These are phyloP conservation scores for Thyridium curvatum DNA, from an alignment of 2,329 filamentous ascomycete species.

Conservation along the genomic window DNA sequence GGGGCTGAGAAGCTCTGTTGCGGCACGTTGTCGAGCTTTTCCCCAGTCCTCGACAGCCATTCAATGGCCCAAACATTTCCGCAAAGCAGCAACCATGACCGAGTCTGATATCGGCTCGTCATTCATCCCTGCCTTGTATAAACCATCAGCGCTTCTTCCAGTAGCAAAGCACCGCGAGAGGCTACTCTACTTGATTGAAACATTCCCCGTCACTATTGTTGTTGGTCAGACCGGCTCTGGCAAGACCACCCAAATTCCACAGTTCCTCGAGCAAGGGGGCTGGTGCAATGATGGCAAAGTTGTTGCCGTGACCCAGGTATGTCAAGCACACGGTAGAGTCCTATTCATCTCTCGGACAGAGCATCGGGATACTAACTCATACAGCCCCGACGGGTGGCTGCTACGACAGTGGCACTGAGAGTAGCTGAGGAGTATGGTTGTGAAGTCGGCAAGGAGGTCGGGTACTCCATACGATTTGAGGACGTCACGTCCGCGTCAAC, in stretches of 20 bases:
- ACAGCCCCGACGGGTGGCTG: conserved; percentile 82
- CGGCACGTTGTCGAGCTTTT: no score
- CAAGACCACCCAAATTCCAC: conserved; percentile 93
- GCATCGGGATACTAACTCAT: neutral
- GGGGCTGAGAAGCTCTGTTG: no score
- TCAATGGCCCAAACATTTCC: no score
- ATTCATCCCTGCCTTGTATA: conserved; percentile 79
- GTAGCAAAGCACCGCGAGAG: conserved; percentile 77
- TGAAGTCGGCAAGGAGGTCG: conserved; percentile 82
- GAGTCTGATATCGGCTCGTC: conserved; percentile 50
- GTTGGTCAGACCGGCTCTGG: conserved; percentile 92
- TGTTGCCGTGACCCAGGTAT: conserved; percentile 85
- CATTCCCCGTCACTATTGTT: conserved; percentile 76
- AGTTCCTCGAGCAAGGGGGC: conserved; percentile 80
- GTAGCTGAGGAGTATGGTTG: conserved; percentile 87
- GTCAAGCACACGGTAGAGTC: no score
- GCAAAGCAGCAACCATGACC: conserved; percentile 30
- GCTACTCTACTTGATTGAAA: conserved; percentile 82
- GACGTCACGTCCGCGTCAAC: conserved; percentile 83
- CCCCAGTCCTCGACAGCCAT: no score
- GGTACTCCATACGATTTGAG: conserved; percentile 89
- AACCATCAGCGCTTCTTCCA: conserved; percentile 75
- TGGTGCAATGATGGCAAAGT: conserved; percentile 81
- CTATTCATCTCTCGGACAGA: no score
- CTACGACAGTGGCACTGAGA: conserved; percentile 79